These are phyloP conservation scores for Leccinum olivaceopallidum DNA, from an alignment of 768 basidiomycete species.

Conservation along the genomic window DNA sequence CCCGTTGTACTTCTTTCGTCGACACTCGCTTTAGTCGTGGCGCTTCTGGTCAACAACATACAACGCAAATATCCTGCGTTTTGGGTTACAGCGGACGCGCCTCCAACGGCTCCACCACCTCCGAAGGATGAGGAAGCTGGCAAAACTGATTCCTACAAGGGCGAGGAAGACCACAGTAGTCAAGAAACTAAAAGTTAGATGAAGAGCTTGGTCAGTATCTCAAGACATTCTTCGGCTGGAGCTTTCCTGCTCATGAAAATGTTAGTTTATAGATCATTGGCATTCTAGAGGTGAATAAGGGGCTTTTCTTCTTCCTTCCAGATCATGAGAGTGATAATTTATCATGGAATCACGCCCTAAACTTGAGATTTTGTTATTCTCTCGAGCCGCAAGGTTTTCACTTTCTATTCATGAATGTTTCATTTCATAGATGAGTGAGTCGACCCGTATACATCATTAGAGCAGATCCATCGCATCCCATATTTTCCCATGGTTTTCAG, in stretches of 20 bases:
- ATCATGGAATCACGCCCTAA: neutral
- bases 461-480: neutral
- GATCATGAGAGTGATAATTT: conserved; percentile 1
- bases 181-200: neutral
- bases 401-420: neutral
- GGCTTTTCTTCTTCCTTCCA: neutral
- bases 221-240: neutral
- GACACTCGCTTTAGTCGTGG: conserved; percentile 34
- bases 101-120: neutral
- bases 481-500: too few relatives aligned
- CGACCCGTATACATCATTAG: neutral
- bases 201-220: conserved; percentile 9
- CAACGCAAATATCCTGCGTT: conserved; percentile 48
- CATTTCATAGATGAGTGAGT: neutral
- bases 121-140: neutral
- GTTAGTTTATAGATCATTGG: neutral
- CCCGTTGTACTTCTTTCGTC: conserved; percentile 53
- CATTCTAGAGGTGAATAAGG: neutral
- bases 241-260: conserved; percentile 5
- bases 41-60: conserved; percentile 51
- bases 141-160: neutral
- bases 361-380: conserved; percentile 7
- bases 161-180: neutral
- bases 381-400: neutral
- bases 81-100: conserved; percentile 37